Base-by-base conservation (phyloP, 2,329 filamentous ascomycete species). In the Fonsecaea monophora region DNA sequence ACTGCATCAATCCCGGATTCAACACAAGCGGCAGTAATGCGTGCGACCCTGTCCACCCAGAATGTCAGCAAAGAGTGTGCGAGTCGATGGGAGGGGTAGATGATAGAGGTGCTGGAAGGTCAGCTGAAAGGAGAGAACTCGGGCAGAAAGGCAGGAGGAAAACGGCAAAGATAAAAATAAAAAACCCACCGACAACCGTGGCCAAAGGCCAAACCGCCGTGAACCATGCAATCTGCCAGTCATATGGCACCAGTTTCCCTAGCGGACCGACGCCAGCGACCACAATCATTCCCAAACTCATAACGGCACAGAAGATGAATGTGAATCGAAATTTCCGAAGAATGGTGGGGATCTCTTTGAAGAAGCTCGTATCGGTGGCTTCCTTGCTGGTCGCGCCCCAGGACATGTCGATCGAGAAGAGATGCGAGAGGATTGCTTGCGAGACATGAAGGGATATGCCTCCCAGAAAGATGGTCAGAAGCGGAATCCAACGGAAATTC, bases 371-470 rank as follows among this genome's bases (percentile, higher is more conserved):
- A 74, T 90, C 89, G 73, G 76, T 65, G 73, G 77, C 66, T 69
- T 96, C 92, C 80, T 96, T 96, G 48, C 89, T 86, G 0, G 92
- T 96, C 1, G 92, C 88, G 59, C 92, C 92, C 92, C 92, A 95
- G 2, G 86, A 87, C 89, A 95, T 94, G 79, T 95, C 86, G 75
- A 94, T 88, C 80, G 91, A 88, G 76, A 95, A 91, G 86, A 95
- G 92, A 81, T 96, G 92, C 4, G 88, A 85, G 54, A 95, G 79
- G 38, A 96, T 82, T 1, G 92, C 92, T 77, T 94, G 90, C 35
- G 87, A 91, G 57, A 96, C 86, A 79, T 96, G 92, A 40, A 96
- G 85, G 0, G 89, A 91, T 58, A 95, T 83, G 45, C 92, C 92
- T 60, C 92, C 92, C 18, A 96, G 83, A 83, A 95, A 96, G 77